These are phyloP conservation scores for Exophiala calicioides DNA, from an alignment of 2,329 filamentous ascomycete genomes.

Conservation along the genomic window DNA sequence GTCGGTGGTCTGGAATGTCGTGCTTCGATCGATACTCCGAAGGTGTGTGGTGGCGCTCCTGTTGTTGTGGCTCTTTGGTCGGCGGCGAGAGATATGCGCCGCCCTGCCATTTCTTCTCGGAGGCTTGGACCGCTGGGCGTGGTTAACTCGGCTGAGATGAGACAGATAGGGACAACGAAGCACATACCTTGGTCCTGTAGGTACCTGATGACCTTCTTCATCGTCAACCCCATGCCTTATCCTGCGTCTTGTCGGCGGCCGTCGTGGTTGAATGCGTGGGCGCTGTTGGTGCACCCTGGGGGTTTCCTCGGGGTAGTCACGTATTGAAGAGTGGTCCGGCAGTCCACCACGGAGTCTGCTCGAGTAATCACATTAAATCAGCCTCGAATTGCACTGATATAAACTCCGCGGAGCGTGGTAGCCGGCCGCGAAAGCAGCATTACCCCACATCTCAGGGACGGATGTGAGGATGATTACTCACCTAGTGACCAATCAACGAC, in stretches of 20 bases:
- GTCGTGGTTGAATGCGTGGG: too few species aligned
- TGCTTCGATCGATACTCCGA: constrained; percentile 10
- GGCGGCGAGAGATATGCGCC: constrained; percentile 23
- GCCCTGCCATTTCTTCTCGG: constrained; percentile 21
- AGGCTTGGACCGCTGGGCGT: constrained; percentile 21
- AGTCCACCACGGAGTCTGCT: too few species aligned
- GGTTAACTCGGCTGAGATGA: neutral
- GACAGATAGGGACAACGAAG: neutral
- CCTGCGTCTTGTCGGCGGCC: neutral
- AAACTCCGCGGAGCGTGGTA: too few species aligned
- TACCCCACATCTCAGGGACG: too few species aligned
- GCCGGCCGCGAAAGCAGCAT: too few species aligned
- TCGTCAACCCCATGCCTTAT: neutral
- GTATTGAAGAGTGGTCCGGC: too few species aligned
- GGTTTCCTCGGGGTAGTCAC: too few species aligned
- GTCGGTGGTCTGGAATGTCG: constrained; percentile 8
- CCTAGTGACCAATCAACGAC: too few species aligned
- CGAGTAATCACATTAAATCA: too few species aligned
- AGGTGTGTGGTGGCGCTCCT: constrained; percentile 6
- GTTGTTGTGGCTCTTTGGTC: constrained; percentile 25
- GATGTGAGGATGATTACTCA: too few species aligned
- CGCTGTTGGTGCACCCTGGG: too few species aligned
- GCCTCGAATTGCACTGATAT: too few species aligned
- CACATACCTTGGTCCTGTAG: constrained; percentile 29
- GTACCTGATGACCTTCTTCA: constrained; percentile 29